Percentiles rank a stretch among this genome's conserved stretches.
These are phyloP conservation scores for Coriolopsis trogii DNA, from an alignment of 1,284 basidiomycete genomes.

Conservation along the genomic window DNA sequence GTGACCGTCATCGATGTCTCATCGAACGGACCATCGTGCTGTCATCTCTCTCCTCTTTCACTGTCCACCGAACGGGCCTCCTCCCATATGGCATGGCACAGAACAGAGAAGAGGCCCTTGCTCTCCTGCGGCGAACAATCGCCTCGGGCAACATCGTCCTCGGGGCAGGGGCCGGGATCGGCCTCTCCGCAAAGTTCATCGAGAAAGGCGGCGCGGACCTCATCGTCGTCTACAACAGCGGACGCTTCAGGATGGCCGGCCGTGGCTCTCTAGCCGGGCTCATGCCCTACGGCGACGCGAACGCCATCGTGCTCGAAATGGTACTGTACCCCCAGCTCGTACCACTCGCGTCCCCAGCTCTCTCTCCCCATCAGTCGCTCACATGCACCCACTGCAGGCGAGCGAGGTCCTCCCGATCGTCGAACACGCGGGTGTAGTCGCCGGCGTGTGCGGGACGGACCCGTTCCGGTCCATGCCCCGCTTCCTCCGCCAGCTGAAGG, in stretches of 20 bases:
- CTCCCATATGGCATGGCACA: too few relatives aligned
- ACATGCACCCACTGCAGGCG: constrained; percentile 18
- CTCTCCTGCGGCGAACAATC: constrained; percentile 23
- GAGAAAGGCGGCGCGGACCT: constrained; percentile 30
- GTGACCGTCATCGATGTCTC: too few relatives aligned
- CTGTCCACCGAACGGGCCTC: too few relatives aligned
- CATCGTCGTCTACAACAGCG: constrained; percentile 30
- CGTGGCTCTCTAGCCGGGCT: constrained; percentile 27
- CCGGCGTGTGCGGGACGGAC: constrained; percentile 30
- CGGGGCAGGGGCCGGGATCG: constrained; percentile 29
- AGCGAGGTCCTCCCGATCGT: constrained; percentile 27
- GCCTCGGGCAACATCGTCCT: constrained; percentile 22
- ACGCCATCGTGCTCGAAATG: constrained; percentile 28
- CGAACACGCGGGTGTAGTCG: constrained; percentile 22
- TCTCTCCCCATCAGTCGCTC: neutral
- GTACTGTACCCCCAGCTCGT: too few relatives aligned
- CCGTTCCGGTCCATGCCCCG: constrained; percentile 29
- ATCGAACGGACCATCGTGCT: too few relatives aligned
- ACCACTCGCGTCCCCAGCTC: too few relatives aligned
- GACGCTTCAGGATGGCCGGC: constrained; percentile 29
- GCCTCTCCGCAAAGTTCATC: constrained; percentile 29
- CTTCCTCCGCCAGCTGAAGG: constrained; percentile 25
- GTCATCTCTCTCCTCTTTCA: too few relatives aligned
- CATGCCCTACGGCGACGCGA: constrained; percentile 31
- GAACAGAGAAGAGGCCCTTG: constrained; percentile 25